phyloP scores from a whole-genome alignment of 176 grass and related monocot species.

The Phoenix dactylifera region DNA sequence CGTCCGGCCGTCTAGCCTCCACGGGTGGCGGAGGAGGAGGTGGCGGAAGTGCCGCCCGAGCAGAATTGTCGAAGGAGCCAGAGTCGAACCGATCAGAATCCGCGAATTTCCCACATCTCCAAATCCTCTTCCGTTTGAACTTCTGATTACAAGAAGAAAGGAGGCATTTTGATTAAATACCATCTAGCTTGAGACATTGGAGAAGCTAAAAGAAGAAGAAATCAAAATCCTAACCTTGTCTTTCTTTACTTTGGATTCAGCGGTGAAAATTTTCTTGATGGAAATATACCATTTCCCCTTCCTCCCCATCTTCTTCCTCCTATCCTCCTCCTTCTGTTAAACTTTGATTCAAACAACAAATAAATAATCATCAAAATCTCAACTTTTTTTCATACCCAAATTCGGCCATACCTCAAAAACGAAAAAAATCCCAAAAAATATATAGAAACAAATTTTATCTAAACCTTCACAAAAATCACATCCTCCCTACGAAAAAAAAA shows the following conservation, averaged over 20 bases:
- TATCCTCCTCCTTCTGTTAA: background rate
- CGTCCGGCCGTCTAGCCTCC: background rate
- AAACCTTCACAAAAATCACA: too few relatives aligned
- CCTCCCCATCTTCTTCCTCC: constrained; percentile 5
- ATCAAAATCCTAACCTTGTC: background rate
- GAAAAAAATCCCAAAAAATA: too few relatives aligned
- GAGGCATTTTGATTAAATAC: background rate
- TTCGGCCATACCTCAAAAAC: too few relatives aligned
- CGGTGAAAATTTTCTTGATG: background rate
- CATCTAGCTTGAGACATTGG: background rate
- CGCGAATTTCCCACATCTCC: constrained; percentile 41
- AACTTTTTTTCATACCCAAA: too few relatives aligned
- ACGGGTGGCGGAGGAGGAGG: constrained; percentile 1
- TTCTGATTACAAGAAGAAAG: constrained; percentile 16
- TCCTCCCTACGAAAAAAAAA: too few relatives aligned
- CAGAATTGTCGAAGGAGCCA: constrained; percentile 7
- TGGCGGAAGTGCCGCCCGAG: background rate
- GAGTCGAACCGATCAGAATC: constrained; percentile 7
- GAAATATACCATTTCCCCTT: constrained; percentile 3
- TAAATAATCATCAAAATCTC: too few relatives aligned
- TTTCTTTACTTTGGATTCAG: constrained; percentile 2
- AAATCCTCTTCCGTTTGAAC: constrained; percentile 50
- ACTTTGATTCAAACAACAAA: background rate
- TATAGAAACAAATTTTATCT: too few relatives aligned
- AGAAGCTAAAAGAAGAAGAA: background rate